phyloP scores from a whole-genome alignment of 495 filamentous ascomycete species.

The Xanthoparmelia taractica region DNA sequence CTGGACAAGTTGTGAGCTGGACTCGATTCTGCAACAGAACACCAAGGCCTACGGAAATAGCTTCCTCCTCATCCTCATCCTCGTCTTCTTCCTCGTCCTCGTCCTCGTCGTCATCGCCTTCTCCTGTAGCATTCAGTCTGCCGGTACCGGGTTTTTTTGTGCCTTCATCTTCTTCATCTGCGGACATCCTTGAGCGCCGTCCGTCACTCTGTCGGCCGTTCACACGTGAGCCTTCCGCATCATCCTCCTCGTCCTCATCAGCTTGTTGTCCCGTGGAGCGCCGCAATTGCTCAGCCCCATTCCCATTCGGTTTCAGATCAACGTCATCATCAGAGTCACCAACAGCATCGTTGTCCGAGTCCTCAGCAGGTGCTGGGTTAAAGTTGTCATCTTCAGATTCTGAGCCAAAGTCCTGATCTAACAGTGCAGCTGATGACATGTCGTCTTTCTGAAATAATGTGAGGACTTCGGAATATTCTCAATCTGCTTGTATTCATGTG shows the following conservation, averaged over 20 bases:
- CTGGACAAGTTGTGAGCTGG: conserved; percentile 35
- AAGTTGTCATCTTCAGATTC: conserved; percentile 79
- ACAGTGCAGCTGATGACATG: conserved; percentile 25
- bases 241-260: conserved; percentile 38
- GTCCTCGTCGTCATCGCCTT: conserved; percentile 44
- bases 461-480: neutral
- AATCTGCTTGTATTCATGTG: neutral
- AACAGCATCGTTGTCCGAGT: conserved; percentile 59
- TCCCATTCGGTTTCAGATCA: conserved; percentile 3
- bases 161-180: conserved; percentile 42
- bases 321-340: conserved; percentile 22
- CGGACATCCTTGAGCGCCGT: conserved; percentile 7
- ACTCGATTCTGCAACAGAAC: neutral
- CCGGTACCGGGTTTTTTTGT: conserved; percentile 48
- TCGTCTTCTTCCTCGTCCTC: conserved; percentile 45
- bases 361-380: conserved; percentile 60
- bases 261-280: conserved; percentile 4
- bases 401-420: conserved; percentile 54
- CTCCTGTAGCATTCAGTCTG: conserved; percentile 35
- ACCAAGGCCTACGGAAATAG: conserved; percentile 42
- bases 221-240: conserved; percentile 31
- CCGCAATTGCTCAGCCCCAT: conserved; percentile 10
- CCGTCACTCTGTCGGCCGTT: conserved; percentile 17
- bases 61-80: conserved; percentile 54
- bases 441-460: too few relatives aligned